Evolutionary conservation across 441 rosid species (phyloP).

Genomic region (Croton setiger): DNA sequence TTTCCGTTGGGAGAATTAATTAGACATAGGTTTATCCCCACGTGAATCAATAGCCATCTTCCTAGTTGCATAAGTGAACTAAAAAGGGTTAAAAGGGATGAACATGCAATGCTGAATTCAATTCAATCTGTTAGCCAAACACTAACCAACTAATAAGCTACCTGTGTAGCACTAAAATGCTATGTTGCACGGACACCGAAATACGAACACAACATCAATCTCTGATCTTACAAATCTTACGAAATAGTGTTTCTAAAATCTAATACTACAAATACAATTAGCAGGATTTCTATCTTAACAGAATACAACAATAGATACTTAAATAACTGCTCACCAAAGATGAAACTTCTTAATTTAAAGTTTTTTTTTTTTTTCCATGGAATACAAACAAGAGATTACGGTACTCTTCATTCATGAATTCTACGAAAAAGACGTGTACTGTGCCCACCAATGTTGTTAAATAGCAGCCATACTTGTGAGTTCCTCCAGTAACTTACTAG

Average conservation of each 20-base stretch:
- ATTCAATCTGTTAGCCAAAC: not conserved
- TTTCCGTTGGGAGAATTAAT: too few species aligned
- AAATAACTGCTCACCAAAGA: not conserved
- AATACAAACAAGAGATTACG: not conserved
- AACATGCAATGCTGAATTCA: not conserved
- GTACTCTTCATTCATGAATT: not conserved
- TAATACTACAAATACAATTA: not conserved
- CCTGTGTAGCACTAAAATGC: not conserved
- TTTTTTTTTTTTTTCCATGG: not conserved
- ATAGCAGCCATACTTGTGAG: constrained; percentile 5
- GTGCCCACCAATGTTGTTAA: not conserved
- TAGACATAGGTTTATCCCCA: not conserved
- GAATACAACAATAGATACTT: not conserved
- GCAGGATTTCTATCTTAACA: not conserved
- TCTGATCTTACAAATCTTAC: not conserved
- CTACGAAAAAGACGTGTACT: not conserved
- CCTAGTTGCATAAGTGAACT: not conserved
- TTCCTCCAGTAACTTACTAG: constrained; percentile 1
- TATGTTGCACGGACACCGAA: too few species aligned
- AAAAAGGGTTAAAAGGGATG: not conserved
- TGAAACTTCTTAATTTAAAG: not conserved
- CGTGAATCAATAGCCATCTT: not conserved
- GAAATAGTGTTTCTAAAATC: not conserved
- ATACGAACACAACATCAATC: not conserved
- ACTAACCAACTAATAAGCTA: not conserved